phyloP scores from a whole-genome alignment of 352 stramenopile genomes.

The Elongisporangium prolatum region DNA sequence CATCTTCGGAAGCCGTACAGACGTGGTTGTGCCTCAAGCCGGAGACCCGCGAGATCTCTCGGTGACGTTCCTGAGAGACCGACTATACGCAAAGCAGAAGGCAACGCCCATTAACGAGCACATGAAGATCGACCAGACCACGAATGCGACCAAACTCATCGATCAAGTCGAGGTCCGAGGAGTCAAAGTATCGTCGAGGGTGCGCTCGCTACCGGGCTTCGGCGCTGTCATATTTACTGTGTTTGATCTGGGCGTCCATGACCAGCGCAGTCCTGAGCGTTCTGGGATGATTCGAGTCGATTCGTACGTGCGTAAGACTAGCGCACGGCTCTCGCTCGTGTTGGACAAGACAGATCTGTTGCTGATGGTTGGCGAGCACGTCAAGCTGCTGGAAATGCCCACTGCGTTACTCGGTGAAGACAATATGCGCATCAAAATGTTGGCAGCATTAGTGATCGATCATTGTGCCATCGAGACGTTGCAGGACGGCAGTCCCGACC shows the following conservation, averaged over 20 bases:
- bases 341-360: constrained; percentile 36
- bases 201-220: constrained; percentile 24
- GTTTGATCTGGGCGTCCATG: constrained; percentile 37
- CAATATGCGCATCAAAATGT: constrained; percentile 8
- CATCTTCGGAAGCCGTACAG: constrained; percentile 43
- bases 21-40: constrained; percentile 13
- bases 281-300: constrained; percentile 28
- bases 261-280: background rate
- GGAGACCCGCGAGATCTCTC: constrained; percentile 9
- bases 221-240: constrained; percentile 57
- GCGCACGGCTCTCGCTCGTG: constrained; percentile 37
- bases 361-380: constrained; percentile 32
- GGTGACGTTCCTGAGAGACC: constrained; percentile 48
- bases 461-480: constrained; percentile 50
- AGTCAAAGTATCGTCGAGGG: constrained; percentile 52
- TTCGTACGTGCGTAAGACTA: constrained; percentile 54
- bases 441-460: constrained; percentile 42
- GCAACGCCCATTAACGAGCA: constrained; percentile 40
- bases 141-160: constrained; percentile 58
- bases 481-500: constrained; percentile 36
- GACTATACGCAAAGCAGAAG: constrained; percentile 67
- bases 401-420: background rate
- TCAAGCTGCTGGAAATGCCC: constrained; percentile 14
- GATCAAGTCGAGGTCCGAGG: constrained; percentile 40
- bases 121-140: constrained; percentile 19